Evolutionary conservation across 345 rosid species (phyloP).

Genomic region (Citrus mangshanensis): DNA sequence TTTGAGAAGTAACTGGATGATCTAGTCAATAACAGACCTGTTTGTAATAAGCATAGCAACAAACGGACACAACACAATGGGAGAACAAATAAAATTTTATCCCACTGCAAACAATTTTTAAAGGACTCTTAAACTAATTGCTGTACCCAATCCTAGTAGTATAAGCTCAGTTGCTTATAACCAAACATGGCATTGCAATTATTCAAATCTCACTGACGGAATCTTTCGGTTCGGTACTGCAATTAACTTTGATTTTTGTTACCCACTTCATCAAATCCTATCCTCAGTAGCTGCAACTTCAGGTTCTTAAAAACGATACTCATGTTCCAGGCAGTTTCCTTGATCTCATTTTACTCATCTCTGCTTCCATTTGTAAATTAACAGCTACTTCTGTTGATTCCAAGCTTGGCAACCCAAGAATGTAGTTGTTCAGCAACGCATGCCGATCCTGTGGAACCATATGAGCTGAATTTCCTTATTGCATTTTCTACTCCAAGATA

Average conservation of each 20-base stretch:
- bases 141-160: neutral
- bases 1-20: too few relatives aligned
- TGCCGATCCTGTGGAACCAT: slow-evolving; percentile 71
- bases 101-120: neutral
- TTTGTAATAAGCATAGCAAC: neutral
- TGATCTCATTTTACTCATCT: neutral
- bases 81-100: neutral
- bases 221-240: neutral
- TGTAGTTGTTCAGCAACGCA: slow-evolving; percentile 62
- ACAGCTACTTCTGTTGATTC: slow-evolving; percentile 16
- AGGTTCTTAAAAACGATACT: neutral
- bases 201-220: neutral
- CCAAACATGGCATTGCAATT: too few relatives aligned
- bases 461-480: slow-evolving; percentile 68
- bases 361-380: neutral
- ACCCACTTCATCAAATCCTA: neutral
- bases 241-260: neutral
- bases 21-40: too few relatives aligned
- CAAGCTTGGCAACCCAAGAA: slow-evolving; percentile 64
- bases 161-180: neutral
- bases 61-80: neutral
- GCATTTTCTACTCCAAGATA: slow-evolving; percentile 80
- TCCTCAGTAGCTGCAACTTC: neutral
- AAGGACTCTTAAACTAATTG: neutral
- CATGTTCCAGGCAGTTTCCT: neutral